Conservation (phyloP, 352 stramenopile species). For the Blastocystis sp. region DNA sequence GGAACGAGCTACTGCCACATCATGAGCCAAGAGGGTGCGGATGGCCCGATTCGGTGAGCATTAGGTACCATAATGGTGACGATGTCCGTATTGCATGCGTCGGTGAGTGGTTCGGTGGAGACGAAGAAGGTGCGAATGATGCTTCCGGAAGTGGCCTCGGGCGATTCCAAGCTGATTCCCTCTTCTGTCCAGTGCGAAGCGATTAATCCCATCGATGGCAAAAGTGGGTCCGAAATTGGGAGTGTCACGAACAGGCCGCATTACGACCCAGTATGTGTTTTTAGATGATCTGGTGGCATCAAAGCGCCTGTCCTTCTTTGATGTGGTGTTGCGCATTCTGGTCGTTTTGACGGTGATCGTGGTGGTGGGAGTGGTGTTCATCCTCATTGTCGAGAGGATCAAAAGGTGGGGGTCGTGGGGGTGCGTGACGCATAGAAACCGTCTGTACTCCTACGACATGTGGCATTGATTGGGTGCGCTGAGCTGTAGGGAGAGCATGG, state of each 20-base stretch:
- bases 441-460: neutral
- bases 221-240: neutral
- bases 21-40: neutral
- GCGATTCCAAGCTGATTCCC: neutral
- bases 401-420: neutral
- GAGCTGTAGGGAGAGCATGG: neutral
- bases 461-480: neutral
- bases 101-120: neutral
- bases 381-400: neutral
- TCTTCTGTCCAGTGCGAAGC: slow-evolving; percentile 27
- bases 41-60: neutral
- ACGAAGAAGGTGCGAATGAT: neutral
- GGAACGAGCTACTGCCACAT: slow-evolving; percentile 19
- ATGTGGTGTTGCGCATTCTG: neutral
- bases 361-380: neutral
- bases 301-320: neutral
- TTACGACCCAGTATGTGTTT: neutral
- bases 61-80: slow-evolving; percentile 14
- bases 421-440: neutral
- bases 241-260: neutral
- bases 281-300: neutral
- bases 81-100: neutral
- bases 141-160: neutral
- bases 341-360: neutral
- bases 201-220: neutral